Percentiles rank a stretch among this genome's conserved stretches.
Conservation (phyloP, 345 rosid species). For the Dimocarpus longan region DNA sequence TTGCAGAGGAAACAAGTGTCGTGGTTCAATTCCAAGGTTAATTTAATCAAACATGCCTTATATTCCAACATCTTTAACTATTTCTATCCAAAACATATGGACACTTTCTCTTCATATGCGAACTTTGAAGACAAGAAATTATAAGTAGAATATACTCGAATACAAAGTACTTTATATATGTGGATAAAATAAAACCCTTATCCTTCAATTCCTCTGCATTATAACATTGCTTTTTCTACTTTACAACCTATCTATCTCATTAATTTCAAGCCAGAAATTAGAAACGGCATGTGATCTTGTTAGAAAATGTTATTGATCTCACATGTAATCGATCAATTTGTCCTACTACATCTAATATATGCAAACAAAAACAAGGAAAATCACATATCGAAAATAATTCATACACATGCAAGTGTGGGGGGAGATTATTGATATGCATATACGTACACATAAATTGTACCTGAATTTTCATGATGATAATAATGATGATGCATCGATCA, state of each 20-base stretch:
- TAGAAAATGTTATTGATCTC: too few species aligned
- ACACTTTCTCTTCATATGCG: not conserved
- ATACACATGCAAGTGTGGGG: not conserved
- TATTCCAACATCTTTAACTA: not conserved
- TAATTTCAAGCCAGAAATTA: too few species aligned
- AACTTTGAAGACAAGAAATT: not conserved
- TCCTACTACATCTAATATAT: not conserved
- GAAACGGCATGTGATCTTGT: too few species aligned
- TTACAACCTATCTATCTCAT: not conserved
- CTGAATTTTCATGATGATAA: not conserved
- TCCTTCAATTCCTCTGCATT: not conserved
- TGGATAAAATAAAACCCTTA: slow-evolving; percentile 13
- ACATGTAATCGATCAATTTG: too few species aligned
- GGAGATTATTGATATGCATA: not conserved
- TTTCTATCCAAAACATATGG: not conserved
- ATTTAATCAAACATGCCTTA: not conserved
- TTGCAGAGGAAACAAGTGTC: slow-evolving; percentile 1
- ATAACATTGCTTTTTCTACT: not conserved
- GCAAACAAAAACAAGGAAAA: not conserved
- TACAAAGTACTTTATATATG: not conserved
- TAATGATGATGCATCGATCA: not conserved
- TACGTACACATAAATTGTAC: not conserved
- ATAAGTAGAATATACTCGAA: not conserved
- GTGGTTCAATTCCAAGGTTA: not conserved
- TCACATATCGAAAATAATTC: not conserved